Evolutionary conservation across 2,329 filamentous ascomycete species (phyloP), one percentile per base, ranked within the genome.

Genomic region (Cladophialophora bantiana): DNA sequence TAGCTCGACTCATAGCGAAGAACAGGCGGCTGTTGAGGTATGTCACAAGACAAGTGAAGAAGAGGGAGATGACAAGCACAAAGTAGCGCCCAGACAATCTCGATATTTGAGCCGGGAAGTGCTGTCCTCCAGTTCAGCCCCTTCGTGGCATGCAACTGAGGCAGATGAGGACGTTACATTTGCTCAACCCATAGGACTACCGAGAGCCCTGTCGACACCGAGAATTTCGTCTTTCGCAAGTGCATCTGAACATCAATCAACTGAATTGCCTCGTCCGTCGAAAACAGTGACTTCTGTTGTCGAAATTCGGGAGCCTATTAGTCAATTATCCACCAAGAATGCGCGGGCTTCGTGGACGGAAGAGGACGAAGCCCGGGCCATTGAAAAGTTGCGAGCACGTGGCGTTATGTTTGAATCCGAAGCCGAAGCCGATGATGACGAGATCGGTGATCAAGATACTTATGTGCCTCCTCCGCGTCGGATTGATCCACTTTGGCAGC

Each of bases 361-460:
- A 5, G 57, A 42, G 6, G 68, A 71, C 48, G 36, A 61, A 32
- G 38, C 57, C 15, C 36, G 15, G 32, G 59, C 69, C n/a, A 61
- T 65, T n/a, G 12, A 55, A 13, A 65, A 54, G n/a, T 59, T 70
- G 20, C 59, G 53, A 65, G 63, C 32, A 31, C 62, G 38, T 32
- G 67, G 69, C 5, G 63, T 68, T 35, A 38, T 66, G 48, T 69
- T 72, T 45, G 65, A 69, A 40, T 36, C 54, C 7, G 67, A 70
- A 34, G 67, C 70, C 20, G 69, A 71, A n/a, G 26, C 59, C 10
- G 66, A 68, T 10, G 36, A 54, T 26, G 68, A 64, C 26, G 36
- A 38, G 5, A 38, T 50, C 26, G 34, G 54, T 15, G 58, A 63
- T 18, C 62, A 61, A 31, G 32, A n/a, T 40, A 40, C 35, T 18